These are phyloP conservation scores for Coriaria nepalensis DNA, from an alignment of 306 rosid species.

Conservation along the genomic window DNA sequence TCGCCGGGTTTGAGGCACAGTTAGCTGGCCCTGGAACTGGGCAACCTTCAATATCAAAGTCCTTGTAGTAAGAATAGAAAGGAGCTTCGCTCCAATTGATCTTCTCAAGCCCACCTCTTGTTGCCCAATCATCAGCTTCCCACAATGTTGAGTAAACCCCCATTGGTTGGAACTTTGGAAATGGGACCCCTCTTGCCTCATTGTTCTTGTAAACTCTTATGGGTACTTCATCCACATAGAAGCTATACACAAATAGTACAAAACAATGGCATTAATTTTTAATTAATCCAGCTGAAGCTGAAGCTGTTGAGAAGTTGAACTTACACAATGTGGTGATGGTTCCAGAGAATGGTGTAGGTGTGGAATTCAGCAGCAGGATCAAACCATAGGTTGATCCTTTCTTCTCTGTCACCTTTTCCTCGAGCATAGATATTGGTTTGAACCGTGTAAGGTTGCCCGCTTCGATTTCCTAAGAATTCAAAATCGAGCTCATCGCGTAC, in stretches of 20 bases:
- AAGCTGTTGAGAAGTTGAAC: conserved; percentile 6
- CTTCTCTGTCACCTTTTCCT: conserved; percentile 79
- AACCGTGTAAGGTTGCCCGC: conserved; percentile 80
- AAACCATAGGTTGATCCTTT: conserved; percentile 89
- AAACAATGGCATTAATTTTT: not conserved
- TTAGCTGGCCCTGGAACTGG: conserved; percentile 46
- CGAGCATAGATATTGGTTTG: conserved; percentile 79
- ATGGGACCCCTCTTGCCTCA: conserved; percentile 58
- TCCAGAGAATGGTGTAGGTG: conserved; percentile 73
- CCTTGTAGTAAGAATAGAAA: conserved; percentile 64
- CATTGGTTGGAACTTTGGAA: conserved; percentile 65
- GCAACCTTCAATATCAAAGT: conserved; percentile 86
- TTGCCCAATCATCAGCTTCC: conserved; percentile 98
- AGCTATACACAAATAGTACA: conserved; percentile 22
- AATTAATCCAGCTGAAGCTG: not conserved
- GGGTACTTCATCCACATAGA: conserved; percentile 58
- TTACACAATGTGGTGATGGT: conserved; percentile 54
- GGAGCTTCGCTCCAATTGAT: conserved; percentile 90
- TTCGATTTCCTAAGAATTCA: conserved; percentile 88
- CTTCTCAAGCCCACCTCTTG: conserved; percentile 96
- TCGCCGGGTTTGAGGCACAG: conserved; percentile 47
- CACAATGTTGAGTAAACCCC: conserved; percentile 77
- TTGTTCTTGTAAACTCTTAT: conserved; percentile 85
- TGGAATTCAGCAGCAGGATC: conserved; percentile 73
- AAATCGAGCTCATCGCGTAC: conserved; percentile 85